Conservation (phyloP, 2,329 filamentous ascomycete species). For the Mycosphaerella sp. region DNA sequence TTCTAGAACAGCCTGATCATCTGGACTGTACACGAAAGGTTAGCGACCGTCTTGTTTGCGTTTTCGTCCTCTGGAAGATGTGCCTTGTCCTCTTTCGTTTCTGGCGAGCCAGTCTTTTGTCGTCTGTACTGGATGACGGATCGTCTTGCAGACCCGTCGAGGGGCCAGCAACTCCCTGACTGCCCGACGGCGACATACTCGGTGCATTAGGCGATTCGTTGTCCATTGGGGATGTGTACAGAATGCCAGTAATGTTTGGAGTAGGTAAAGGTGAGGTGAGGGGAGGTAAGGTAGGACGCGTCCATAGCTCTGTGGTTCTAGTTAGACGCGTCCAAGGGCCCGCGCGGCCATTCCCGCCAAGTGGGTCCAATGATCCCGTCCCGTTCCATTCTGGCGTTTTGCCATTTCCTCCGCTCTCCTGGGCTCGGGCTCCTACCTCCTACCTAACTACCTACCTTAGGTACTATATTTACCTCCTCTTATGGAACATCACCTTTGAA, state of each 20-base stretch:
- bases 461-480: too few species aligned
- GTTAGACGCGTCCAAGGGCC: slow-evolving; percentile 4
- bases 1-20: slow-evolving; percentile 85
- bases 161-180: neutral
- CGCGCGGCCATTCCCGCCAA: too few species aligned
- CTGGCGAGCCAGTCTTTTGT: slow-evolving; percentile 54
- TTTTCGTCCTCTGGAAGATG: slow-evolving; percentile 9
- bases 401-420: too few species aligned
- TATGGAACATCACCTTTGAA: too few species aligned
- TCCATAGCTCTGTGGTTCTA: neutral
- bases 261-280: neutral
- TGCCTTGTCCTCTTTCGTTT: slow-evolving; percentile 58
- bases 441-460: too few species aligned
- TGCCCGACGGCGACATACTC: neutral
- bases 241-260: neutral
- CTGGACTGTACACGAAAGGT: slow-evolving; percentile 52
- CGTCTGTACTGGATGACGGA: slow-evolving; percentile 47
- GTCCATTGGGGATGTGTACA: neutral
- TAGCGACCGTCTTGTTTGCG: neutral
- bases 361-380: too few species aligned
- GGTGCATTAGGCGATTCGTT: neutral
- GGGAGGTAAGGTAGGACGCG: neutral
- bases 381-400: too few species aligned
- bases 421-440: too few species aligned
- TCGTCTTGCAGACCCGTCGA: slow-evolving; percentile 4